Conservation (phyloP, 2,329 filamentous ascomycete species). For the Colletotrichum sp. region DNA sequence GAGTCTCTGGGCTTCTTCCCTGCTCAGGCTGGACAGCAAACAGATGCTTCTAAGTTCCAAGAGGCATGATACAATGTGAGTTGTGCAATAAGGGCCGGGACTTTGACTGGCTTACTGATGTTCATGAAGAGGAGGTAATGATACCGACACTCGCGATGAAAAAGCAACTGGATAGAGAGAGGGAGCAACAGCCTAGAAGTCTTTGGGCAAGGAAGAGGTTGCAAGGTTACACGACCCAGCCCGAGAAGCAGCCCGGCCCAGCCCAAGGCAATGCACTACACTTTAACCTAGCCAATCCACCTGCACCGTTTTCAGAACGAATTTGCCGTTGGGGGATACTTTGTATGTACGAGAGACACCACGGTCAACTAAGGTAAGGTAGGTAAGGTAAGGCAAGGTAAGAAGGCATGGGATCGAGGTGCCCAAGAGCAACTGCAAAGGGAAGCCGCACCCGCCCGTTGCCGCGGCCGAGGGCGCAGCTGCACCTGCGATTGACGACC, state of each 20-base stretch:
- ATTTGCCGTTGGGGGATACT: not conserved
- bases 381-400: not conserved
- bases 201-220: not conserved
- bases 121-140: not conserved
- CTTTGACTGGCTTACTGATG: not conserved
- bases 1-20: not conserved
- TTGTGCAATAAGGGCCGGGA: not conserved
- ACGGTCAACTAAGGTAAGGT: not conserved
- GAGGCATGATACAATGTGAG: not conserved
- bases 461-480: not conserved
- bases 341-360: not conserved
- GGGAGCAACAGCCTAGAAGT: not conserved
- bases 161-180: not conserved
- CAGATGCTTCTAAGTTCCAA: not conserved
- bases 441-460: conserved; percentile 10
- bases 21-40: not conserved
- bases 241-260: not conserved
- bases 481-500: not conserved
- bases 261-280: not conserved
- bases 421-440: not conserved
- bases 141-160: not conserved
- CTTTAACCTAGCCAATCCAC: not conserved
- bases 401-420: not conserved
- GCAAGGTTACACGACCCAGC: not conserved
- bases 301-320: not conserved